Conservation (phyloP, 352 stramenopile species). For the Globisporangium echinulatum region DNA sequence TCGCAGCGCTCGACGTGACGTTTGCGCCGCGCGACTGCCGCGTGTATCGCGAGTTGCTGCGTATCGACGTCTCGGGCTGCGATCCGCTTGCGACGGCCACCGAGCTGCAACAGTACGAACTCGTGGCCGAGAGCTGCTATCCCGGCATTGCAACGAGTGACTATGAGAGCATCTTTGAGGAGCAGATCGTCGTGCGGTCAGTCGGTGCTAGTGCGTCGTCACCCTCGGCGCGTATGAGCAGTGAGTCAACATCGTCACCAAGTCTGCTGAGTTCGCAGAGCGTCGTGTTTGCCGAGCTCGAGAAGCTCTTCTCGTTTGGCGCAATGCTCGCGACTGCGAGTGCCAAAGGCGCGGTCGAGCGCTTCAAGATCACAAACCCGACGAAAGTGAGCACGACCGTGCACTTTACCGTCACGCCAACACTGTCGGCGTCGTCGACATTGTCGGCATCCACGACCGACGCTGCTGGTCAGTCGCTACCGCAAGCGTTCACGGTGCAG, state of each 20-base stretch:
- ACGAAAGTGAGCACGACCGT: constrained; percentile 91
- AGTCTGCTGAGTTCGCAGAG: constrained; percentile 34
- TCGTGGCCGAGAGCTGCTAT: constrained; percentile 91
- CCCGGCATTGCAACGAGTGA: constrained; percentile 87
- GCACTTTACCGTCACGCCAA: constrained; percentile 61
- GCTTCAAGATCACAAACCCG: constrained; percentile 94
- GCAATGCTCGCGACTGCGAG: constrained; percentile 60
- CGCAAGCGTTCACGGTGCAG: constrained; percentile 83
- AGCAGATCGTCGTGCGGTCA: constrained; percentile 88
- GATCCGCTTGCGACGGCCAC: constrained; percentile 21
- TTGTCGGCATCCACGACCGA: neutral
- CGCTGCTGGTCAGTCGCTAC: neutral
- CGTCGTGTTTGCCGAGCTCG: constrained; percentile 78
- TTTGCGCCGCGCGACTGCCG: constrained; percentile 78
- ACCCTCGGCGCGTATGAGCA: neutral
- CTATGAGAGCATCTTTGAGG: constrained; percentile 92
- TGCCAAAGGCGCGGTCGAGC: constrained; percentile 79
- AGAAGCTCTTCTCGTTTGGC: constrained; percentile 87
- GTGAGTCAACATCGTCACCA: neutral
- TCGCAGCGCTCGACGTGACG: constrained; percentile 54
- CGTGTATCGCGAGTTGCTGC: constrained; percentile 66
- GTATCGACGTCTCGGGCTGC: constrained; percentile 71
- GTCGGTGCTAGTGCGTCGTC: constrained; percentile 24
- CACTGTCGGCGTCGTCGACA: neutral
- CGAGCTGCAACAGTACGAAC: constrained; percentile 69